A percentile compares a stretch with the other conserved stretches of the same genome.
Evolutionary conservation across 192 early-diverging fungal species (phyloP).

Genomic region (Linnemannia elongata): DNA sequence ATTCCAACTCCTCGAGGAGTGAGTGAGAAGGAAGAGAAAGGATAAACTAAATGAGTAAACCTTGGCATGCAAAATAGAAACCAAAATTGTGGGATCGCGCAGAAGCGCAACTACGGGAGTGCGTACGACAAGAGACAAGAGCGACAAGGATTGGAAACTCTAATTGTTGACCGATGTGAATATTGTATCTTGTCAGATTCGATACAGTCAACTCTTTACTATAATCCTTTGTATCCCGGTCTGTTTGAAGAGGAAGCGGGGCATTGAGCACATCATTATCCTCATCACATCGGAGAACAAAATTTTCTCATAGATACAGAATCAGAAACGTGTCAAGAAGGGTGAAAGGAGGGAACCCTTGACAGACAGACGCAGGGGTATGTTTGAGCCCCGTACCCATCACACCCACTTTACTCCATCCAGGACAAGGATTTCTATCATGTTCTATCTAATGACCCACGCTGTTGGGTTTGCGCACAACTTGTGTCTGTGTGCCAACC

Average conservation of each 20-base stretch:
- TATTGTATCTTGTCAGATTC: neutral
- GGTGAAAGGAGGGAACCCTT: neutral
- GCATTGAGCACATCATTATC: neutral
- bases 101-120: neutral
- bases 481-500: neutral
- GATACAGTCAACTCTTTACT: neutral
- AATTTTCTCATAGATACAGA: neutral
- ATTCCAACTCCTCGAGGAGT: neutral
- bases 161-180: neutral
- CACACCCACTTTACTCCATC: neutral
- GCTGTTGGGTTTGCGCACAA: neutral
- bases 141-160: neutral
- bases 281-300: neutral
- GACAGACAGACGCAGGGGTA: neutral
- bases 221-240: neutral
- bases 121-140: neutral
- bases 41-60: no score
- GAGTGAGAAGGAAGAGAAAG: no score
- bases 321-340: neutral
- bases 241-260: no score
- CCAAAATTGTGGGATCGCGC: conserved; percentile 1
- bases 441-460: neutral
- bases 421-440: no score
- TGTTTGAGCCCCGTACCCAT: neutral
- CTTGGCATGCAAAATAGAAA: neutral